A percentile compares a stretch with the other conserved stretches of the same genome.
Conservation (phyloP, 306 rosid species). For the Vigna mungo region DNA sequence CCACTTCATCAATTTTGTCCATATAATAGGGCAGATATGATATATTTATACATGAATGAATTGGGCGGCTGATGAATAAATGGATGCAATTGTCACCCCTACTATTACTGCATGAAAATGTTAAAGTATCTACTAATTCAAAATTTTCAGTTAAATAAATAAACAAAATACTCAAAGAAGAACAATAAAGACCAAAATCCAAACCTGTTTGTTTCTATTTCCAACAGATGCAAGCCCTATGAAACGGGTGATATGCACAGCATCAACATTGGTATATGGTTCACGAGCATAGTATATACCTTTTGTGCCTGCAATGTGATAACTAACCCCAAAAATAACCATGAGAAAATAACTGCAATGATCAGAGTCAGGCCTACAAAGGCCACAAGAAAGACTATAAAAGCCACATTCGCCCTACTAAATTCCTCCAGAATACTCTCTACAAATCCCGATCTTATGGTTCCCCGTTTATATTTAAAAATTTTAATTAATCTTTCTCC, state of each 20-base stretch:
- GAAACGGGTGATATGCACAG: slow-evolving; percentile 92
- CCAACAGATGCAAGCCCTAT: slow-evolving; percentile 95
- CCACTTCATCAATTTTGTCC: background rate
- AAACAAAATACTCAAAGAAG: slow-evolving; percentile 16
- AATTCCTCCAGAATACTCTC: slow-evolving; percentile 22
- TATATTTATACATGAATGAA: background rate
- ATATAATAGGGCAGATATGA: background rate
- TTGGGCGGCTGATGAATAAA: background rate
- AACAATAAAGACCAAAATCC: slow-evolving; percentile 21
- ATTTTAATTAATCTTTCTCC: slow-evolving; percentile 15
- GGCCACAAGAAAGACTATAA: slow-evolving; percentile 30
- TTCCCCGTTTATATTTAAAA: background rate
- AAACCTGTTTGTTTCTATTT: slow-evolving; percentile 94
- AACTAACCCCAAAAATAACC: slow-evolving; percentile 57
- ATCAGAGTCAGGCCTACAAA: slow-evolving; percentile 16
- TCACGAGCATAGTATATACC: slow-evolving; percentile 87
- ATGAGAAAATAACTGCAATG: slow-evolving; percentile 27
- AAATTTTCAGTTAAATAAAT: slow-evolving; percentile 30
- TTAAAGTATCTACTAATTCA: background rate
- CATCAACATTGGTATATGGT: slow-evolving; percentile 88
- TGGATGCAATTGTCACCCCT: background rate
- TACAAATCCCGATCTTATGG: slow-evolving; percentile 20
- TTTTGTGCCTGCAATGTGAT: slow-evolving; percentile 92
- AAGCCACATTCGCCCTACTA: slow-evolving; percentile 32
- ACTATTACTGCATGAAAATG: slow-evolving; percentile 16